Base-by-base conservation (phyloP, 352 stramenopile genomes). In the Phytophthora rubi region DNA sequence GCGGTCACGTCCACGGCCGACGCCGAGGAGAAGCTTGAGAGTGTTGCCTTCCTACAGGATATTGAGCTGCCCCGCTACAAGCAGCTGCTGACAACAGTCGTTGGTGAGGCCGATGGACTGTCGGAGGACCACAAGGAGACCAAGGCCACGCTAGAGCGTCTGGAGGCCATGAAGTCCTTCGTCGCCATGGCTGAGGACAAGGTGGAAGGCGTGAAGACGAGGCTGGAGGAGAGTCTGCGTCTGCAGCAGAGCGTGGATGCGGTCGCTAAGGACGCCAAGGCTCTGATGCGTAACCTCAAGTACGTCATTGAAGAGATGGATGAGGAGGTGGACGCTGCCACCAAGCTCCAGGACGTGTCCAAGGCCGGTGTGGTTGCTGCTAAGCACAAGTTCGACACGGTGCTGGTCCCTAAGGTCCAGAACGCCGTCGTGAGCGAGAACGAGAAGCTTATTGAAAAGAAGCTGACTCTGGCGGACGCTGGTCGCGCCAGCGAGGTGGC, bases 291-390 rank as follows among this genome's bases (percentile, higher is more conserved):
- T 47, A 94, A 92, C 60, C 82, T 97, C 44, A 95, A 95, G 81
- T 96, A 97, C 69, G 82, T 85, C 6, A 92, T 97, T 13, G 88
- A 95, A 68, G 84, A 94, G 61, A 90, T 97, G 82, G 90, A 96
- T 49, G 88, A 96, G 65, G 86, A 95, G 70, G 83, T 96, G 18
- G 86, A 93, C 63, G 83, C 84, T 4, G 83, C 83, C 18, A 91
- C 83, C 3, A 91, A 91, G 67, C 68, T 94, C 0, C 71, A 95
- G 42, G 80, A 93, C 48, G 71, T 90, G 55, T 90, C 83, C 10
- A 89, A 90, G 62, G 82, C 78, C 45, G 85, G 77, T 21, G 86
- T 94, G 30, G 65, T 93, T 33, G 72, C 81, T 18, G 85, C 84
- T 7, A 92, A 89, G 68, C 76, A 82, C 16, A 70, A 91, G 42